Conservation (phyloP, 768 basidiomycete genomes). For the Rossbeevera mucosa region DNA sequence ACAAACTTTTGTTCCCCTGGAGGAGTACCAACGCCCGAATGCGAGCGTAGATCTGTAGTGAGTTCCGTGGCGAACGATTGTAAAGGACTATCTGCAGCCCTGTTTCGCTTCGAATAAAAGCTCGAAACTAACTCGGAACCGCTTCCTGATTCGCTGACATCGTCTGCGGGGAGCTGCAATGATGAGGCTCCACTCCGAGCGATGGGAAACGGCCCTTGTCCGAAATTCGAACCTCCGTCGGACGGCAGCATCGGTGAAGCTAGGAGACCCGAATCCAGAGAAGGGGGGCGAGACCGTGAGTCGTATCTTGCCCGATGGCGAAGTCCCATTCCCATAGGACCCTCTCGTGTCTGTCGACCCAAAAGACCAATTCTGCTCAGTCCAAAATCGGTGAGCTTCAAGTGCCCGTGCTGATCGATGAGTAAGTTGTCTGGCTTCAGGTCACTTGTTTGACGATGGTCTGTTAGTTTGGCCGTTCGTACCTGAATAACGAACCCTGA, state of each 20-base stretch:
- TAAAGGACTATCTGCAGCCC: constrained; percentile 66
- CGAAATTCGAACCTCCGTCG: constrained; percentile 80
- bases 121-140: constrained; percentile 70
- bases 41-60: constrained; percentile 76
- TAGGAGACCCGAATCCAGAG: constrained; percentile 74
- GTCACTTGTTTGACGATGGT: constrained; percentile 54
- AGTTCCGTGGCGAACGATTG: constrained; percentile 86
- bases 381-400: constrained; percentile 98
- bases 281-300: constrained; percentile 76
- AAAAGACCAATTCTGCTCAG: constrained; percentile 96
- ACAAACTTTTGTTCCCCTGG: constrained; percentile 91
- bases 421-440: constrained; percentile 97
- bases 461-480: not conserved
- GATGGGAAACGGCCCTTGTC: constrained; percentile 55
- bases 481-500: not conserved
- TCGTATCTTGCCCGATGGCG: constrained; percentile 53
- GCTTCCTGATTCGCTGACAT: constrained; percentile 80
- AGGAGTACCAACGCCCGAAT: constrained; percentile 57
- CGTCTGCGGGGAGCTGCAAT: constrained; percentile 70
- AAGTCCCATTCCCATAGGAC: constrained; percentile 38
- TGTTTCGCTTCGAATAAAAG: constrained; percentile 48
- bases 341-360: constrained; percentile 88
- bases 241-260: constrained; percentile 68
- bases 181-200: constrained; percentile 61
- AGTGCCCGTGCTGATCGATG: constrained; percentile 93